These are phyloP conservation scores for Holtermannia corniformis DNA, from an alignment of 768 basidiomycete species.

Conservation along the genomic window DNA sequence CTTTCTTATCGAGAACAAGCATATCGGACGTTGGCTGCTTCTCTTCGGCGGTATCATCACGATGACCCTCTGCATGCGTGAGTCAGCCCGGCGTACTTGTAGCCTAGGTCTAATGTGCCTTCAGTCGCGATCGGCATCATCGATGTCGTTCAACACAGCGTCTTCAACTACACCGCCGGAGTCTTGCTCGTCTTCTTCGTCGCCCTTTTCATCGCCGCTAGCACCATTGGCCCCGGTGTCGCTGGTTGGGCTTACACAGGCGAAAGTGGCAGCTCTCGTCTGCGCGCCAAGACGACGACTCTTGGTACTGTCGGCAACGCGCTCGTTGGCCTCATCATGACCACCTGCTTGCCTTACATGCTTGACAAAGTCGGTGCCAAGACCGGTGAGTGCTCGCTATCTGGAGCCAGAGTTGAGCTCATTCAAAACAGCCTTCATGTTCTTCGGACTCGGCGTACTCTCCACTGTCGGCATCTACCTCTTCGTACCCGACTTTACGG, in stretches of 20 bases:
- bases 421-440: constrained; percentile 9
- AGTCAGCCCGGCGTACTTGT: no score
- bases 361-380: constrained; percentile 10
- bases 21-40: constrained; percentile 10
- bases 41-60: constrained; percentile 8
- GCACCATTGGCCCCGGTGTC: constrained; percentile 8
- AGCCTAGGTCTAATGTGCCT: no score
- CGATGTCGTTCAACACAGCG: constrained; percentile 4
- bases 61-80: constrained; percentile 9
- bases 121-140: constrained; percentile 13
- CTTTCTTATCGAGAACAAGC: constrained; percentile 13
- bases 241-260: constrained; percentile 14
- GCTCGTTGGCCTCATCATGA: constrained; percentile 13
- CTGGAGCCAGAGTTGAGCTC: neutral
- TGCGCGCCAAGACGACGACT: constrained; percentile 15
- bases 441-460: constrained; percentile 9
- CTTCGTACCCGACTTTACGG: constrained; percentile 16
- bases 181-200: constrained; percentile 9
- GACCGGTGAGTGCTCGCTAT: neutral
- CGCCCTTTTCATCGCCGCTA: constrained; percentile 8
- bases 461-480: constrained; percentile 10
- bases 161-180: constrained; percentile 8
- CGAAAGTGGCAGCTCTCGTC: constrained; percentile 9
- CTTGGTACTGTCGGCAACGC: constrained; percentile 15
- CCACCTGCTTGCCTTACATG: constrained; percentile 11